Conservation (phyloP, 768 basidiomycete genomes). For the Mycena polygramma region DNA sequence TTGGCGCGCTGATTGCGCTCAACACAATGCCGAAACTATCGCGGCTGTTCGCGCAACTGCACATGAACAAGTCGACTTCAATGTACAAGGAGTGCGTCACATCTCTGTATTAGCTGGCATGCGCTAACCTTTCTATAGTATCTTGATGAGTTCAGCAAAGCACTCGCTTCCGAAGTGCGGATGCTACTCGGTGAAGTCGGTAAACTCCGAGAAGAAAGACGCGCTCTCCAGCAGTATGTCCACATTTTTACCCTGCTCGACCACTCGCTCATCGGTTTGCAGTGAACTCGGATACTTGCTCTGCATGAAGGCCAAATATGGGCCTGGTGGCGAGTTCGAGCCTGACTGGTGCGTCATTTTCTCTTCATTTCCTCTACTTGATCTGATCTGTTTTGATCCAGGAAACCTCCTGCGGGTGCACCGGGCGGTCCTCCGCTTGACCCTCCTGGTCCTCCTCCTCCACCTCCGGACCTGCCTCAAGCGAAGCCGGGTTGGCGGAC, state of each 20-base stretch:
- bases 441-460: slow-evolving; percentile 48
- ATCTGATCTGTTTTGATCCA: slow-evolving; percentile 33
- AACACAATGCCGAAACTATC: slow-evolving; percentile 77
- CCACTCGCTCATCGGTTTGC: slow-evolving; percentile 4
- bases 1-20: slow-evolving; percentile 75
- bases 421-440: slow-evolving; percentile 60
- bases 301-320: slow-evolving; percentile 79
- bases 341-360: slow-evolving; percentile 74
- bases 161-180: slow-evolving; percentile 85
- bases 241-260: slow-evolving; percentile 6
- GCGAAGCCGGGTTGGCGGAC: slow-evolving; percentile 75
- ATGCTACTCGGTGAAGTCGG: slow-evolving; percentile 89
- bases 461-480: slow-evolving; percentile 57
- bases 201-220: slow-evolving; percentile 83
- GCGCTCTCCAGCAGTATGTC: slow-evolving; percentile 83
- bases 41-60: slow-evolving; percentile 79
- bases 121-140: slow-evolving; percentile 60
- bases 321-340: slow-evolving; percentile 89
- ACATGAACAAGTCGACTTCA: slow-evolving; percentile 83
- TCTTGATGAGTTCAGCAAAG: slow-evolving; percentile 89
- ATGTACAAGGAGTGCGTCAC: slow-evolving; percentile 78
- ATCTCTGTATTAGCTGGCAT: not conserved
- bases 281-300: slow-evolving; percentile 85
- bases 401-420: slow-evolving; percentile 62
- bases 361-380: not conserved